Conservation (phyloP, 331 rosid species). For the Prunus yedoensis region DNA sequence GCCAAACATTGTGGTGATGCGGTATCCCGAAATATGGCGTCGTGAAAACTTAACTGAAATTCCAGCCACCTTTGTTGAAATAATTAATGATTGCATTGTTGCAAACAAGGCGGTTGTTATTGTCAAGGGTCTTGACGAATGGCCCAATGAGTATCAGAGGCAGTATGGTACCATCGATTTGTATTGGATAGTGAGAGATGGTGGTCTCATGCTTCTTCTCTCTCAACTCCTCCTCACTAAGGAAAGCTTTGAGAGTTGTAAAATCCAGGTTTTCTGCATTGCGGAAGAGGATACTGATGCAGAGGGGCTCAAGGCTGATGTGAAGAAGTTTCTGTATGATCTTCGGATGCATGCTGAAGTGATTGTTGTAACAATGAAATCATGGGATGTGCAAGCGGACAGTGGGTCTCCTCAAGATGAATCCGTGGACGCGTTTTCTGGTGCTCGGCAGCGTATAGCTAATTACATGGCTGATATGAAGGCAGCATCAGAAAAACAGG, state of each 20-base stretch:
- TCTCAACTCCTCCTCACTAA: slow-evolving; percentile 97
- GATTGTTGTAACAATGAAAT: slow-evolving; percentile 76
- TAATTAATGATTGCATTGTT: slow-evolving; percentile 95
- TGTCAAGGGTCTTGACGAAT: slow-evolving; percentile 95
- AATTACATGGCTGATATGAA: slow-evolving; percentile 67
- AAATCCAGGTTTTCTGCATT: slow-evolving; percentile 96
- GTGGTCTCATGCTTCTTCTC: slow-evolving; percentile 98
- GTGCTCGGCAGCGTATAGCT: slow-evolving; percentile 67
- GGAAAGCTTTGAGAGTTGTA: slow-evolving; percentile 89
- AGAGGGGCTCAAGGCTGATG: slow-evolving; percentile 87
- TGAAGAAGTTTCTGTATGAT: slow-evolving; percentile 90
- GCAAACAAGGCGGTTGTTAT: slow-evolving; percentile 99
- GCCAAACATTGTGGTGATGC: slow-evolving; percentile 97
- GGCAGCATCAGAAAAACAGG: slow-evolving; percentile 47
- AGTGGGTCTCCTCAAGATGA: slow-evolving; percentile 74
- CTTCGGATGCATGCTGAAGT: slow-evolving; percentile 99
- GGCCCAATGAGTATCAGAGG: slow-evolving; percentile 97
- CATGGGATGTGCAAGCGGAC: slow-evolving; percentile 69
- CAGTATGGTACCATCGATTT: slow-evolving; percentile 96
- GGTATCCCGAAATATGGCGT: slow-evolving; percentile 99
- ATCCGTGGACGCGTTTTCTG: slow-evolving; percentile 63
- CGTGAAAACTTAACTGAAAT: slow-evolving; percentile 90
- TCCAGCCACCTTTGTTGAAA: slow-evolving; percentile 87
- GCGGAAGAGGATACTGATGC: slow-evolving; percentile 97
- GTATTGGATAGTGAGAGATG: slow-evolving; percentile 99